Evolutionary conservation across 2,329 filamentous ascomycete species (phyloP).

Genomic region (Trichoderma citrinoviride): DNA sequence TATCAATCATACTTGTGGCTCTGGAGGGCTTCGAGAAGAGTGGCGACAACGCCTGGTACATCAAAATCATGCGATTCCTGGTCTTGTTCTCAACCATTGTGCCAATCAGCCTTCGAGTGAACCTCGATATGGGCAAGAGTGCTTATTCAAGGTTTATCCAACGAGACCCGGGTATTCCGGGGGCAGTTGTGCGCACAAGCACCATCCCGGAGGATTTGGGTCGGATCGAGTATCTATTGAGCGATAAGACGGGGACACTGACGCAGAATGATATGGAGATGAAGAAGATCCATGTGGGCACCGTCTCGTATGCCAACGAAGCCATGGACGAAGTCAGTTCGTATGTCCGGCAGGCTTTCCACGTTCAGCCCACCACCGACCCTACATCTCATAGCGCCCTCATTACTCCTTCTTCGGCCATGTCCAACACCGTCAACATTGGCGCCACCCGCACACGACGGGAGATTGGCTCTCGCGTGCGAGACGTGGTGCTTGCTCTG

Average conservation of each 20-base stretch:
- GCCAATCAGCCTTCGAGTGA: constrained; percentile 92
- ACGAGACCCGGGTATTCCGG: constrained; percentile 82
- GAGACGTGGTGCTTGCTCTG: constrained; percentile 87
- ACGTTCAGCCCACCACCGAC: constrained; percentile 48
- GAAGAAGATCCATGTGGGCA: constrained; percentile 97
- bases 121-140: constrained; percentile 94
- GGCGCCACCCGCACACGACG: constrained; percentile 78
- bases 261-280: constrained; percentile 99
- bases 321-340: constrained; percentile 95
- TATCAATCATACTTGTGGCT: constrained; percentile 86
- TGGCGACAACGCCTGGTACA: constrained; percentile 75
- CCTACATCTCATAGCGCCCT: constrained; percentile 49
- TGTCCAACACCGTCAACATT: constrained; percentile 57
- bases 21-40: constrained; percentile 74
- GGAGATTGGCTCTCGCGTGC: constrained; percentile 89
- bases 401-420: constrained; percentile 73
- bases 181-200: constrained; percentile 89
- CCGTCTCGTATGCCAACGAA: constrained; percentile 96
- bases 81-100: constrained; percentile 99
- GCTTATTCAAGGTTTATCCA: constrained; percentile 97
- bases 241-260: constrained; percentile 96
- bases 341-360: constrained; percentile 83
- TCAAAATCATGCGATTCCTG: constrained; percentile 96
- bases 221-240: constrained; percentile 91
- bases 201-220: constrained; percentile 97